Conservation (phyloP, 352 stramenopile species). For the Phytopythium montanum region DNA sequence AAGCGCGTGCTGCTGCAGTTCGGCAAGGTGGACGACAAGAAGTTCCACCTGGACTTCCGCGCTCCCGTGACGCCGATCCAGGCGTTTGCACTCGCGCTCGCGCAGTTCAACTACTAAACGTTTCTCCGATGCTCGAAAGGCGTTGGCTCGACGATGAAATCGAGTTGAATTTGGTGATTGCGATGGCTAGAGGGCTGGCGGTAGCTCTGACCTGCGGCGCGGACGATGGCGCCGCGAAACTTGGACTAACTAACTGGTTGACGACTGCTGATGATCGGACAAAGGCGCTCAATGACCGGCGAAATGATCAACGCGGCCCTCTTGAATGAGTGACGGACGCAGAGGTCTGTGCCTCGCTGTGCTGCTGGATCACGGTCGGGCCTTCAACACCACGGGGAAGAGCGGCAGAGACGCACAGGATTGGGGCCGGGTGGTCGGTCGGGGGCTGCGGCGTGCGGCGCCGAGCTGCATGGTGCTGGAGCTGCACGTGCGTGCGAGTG, state of each 20-base stretch:
- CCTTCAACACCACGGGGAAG: background rate
- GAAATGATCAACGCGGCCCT: background rate
- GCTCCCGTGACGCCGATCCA: constrained; percentile 71
- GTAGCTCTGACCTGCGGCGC: background rate
- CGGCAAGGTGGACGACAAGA: constrained; percentile 74
- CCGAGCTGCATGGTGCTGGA: no score
- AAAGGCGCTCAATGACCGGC: background rate
- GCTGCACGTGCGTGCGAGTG: no score
- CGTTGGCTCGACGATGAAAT: background rate
- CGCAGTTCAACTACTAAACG: constrained; percentile 70
- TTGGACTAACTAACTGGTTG: background rate
- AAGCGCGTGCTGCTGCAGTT: constrained; percentile 60
- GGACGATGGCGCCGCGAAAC: background rate
- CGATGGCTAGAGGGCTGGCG: no score
- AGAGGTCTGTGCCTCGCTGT: background rate
- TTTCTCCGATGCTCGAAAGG: background rate
- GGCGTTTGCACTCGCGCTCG: constrained; percentile 59
- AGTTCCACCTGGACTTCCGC: constrained; percentile 79
- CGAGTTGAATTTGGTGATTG: background rate
- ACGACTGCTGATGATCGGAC: background rate
- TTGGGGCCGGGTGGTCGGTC: no score
- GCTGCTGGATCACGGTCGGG: background rate
- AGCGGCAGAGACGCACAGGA: background rate
- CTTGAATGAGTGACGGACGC: background rate
- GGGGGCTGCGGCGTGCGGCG: no score